Conservation (phyloP, 805 yeast genomes). For the Saccharomycopsis amapae region DNA sequence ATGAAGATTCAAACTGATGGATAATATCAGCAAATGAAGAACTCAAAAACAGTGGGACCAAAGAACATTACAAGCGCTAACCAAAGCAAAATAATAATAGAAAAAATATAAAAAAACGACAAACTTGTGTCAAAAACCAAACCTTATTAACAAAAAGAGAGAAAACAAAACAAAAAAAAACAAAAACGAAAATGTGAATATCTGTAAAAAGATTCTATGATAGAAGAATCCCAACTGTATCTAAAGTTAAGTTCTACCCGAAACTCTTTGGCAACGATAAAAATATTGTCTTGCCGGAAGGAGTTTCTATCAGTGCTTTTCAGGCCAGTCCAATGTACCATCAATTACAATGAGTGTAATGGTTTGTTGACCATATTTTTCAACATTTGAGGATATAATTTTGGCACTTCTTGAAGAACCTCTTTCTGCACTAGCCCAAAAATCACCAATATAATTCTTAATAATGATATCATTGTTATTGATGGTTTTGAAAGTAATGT, state of each 20-base stretch:
- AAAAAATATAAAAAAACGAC: no score
- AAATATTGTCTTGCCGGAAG: background rate
- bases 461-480: background rate
- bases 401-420: background rate
- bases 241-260: background rate
- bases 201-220: no score
- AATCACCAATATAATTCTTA: background rate
- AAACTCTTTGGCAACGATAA: background rate
- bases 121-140: no score
- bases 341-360: conserved; percentile 12
- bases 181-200: no score
- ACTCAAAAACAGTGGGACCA: no score
- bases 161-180: no score
- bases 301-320: background rate
- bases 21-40: no score
- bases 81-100: no score
- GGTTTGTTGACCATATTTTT: conserved; percentile 4
- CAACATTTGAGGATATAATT: conserved; percentile 1
- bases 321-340: conserved; percentile 19
- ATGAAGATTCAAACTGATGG: no score
- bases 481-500: conserved; percentile 1
- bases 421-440: background rate
- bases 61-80: no score
- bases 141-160: no score
- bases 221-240: no score